These are phyloP conservation scores for Termitomyces sp. DNA, from an alignment of 768 basidiomycete genomes.

Conservation along the genomic window DNA sequence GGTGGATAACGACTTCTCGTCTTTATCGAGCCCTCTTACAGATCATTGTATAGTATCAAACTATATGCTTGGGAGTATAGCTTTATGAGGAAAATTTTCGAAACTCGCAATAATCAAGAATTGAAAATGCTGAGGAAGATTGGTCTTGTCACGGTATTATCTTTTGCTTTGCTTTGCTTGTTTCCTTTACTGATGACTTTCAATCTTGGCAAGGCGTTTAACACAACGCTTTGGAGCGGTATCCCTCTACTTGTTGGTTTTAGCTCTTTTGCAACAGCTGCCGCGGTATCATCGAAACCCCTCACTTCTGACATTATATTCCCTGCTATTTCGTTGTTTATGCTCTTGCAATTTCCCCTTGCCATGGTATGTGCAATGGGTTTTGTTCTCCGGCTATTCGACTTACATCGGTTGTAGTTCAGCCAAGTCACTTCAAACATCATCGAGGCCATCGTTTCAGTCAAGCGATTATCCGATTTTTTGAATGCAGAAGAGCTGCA, in stretches of 20 bases:
- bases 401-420: constrained; percentile 35
- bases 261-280: constrained; percentile 75
- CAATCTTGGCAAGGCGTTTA: constrained; percentile 40
- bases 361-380: constrained; percentile 53
- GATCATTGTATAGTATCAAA: constrained; percentile 58
- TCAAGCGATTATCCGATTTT: constrained; percentile 73
- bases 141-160: constrained; percentile 61
- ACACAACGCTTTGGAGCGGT: constrained; percentile 59
- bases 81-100: constrained; percentile 74
- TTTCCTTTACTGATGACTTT: neutral
- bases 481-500: constrained; percentile 79
- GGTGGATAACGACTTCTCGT: neutral
- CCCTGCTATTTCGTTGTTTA: constrained; percentile 90
- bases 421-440: constrained; percentile 72
- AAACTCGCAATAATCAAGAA: constrained; percentile 79
- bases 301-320: constrained; percentile 91
- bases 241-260: constrained; percentile 76
- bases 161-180: neutral
- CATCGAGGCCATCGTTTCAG: constrained; percentile 83
- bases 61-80: constrained; percentile 94
- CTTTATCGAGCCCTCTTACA: neutral
- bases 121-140: constrained; percentile 80
- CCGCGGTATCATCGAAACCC: constrained; percentile 54
- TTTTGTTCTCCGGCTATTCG: neutral
- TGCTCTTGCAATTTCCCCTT: constrained; percentile 82